These are phyloP conservation scores for Malus asiatica DNA, from an alignment of 306 rosid genomes.

Conservation along the genomic window DNA sequence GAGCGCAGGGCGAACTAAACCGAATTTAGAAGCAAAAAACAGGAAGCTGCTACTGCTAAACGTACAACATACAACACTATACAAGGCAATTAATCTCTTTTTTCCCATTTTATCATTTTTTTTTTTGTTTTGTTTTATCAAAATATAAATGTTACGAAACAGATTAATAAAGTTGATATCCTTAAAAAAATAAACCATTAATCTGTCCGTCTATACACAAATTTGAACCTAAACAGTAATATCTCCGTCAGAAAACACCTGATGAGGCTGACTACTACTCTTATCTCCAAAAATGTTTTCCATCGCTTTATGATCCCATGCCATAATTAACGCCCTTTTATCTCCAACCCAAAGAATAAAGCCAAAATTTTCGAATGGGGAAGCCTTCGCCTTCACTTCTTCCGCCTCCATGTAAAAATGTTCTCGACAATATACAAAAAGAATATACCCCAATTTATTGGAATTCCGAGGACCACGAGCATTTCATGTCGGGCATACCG, in stretches of 20 bases:
- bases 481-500: neutral
- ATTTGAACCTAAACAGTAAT: neutral
- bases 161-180: neutral
- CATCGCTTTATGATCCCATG: neutral
- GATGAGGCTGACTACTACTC: neutral
- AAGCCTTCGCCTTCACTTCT: slow-evolving; percentile 5
- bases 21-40: neutral
- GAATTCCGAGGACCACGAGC: slow-evolving; percentile 3
- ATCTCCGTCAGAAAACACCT: neutral
- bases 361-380: neutral
- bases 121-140: neutral
- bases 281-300: neutral
- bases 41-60: neutral
- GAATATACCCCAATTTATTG: slow-evolving; percentile 13
- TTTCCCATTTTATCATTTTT: neutral
- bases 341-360: slow-evolving; percentile 3
- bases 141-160: neutral
- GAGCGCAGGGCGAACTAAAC: no score
- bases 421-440: slow-evolving; percentile 41
- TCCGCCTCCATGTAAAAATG: slow-evolving; percentile 22
- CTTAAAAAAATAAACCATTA: neutral
- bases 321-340: neutral
- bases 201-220: neutral
- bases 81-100: neutral
- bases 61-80: no score